phyloP scores from a whole-genome alignment of 2,329 filamentous ascomycete species.

The Ophiostoma montium region DNA sequence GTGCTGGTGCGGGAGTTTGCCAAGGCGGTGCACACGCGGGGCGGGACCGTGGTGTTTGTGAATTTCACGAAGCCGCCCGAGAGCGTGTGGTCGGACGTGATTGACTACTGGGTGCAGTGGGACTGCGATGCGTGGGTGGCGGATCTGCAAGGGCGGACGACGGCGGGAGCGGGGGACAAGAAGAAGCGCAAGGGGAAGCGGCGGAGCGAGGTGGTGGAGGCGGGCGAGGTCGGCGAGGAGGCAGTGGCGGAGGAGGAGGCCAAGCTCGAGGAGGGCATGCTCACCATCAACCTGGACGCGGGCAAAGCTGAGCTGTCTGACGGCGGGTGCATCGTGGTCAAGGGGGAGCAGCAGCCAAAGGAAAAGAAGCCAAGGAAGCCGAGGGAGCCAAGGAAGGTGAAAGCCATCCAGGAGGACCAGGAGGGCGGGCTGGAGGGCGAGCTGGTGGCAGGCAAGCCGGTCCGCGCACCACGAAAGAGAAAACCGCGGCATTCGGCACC shows the following conservation, averaged over 20 bases:
- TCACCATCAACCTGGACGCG: too few species aligned
- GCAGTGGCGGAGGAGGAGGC: too few species aligned
- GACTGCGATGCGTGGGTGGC: conserved; percentile 61
- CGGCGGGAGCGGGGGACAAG: conserved; percentile 23
- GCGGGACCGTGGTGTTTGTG: conserved; percentile 57
- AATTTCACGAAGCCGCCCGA: conserved; percentile 60
- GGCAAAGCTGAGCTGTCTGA: too few species aligned
- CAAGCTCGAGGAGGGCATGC: too few species aligned
- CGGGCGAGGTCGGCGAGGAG: too few species aligned
- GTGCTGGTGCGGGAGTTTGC: conserved; percentile 58
- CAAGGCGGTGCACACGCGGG: conserved; percentile 52
- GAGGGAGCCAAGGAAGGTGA: not conserved
- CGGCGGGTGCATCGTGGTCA: too few species aligned
- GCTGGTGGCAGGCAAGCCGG: not conserved
- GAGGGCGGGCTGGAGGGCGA: not conserved
- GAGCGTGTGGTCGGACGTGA: conserved; percentile 57
- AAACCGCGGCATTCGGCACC: conserved; percentile 11
- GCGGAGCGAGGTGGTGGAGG: conserved; percentile 4
- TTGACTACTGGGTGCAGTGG: conserved; percentile 63
- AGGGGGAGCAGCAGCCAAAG: not conserved
- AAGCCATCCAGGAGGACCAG: not conserved
- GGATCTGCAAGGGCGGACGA: conserved; percentile 41
- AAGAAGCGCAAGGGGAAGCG: conserved; percentile 22
- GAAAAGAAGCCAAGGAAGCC: not conserved
- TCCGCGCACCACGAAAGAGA: not conserved